A percentile compares a stretch with the other conserved stretches of the same genome.
These are phyloP conservation scores for Massarina eburnea DNA, from an alignment of 2,329 filamentous ascomycete species.

Conservation along the genomic window DNA sequence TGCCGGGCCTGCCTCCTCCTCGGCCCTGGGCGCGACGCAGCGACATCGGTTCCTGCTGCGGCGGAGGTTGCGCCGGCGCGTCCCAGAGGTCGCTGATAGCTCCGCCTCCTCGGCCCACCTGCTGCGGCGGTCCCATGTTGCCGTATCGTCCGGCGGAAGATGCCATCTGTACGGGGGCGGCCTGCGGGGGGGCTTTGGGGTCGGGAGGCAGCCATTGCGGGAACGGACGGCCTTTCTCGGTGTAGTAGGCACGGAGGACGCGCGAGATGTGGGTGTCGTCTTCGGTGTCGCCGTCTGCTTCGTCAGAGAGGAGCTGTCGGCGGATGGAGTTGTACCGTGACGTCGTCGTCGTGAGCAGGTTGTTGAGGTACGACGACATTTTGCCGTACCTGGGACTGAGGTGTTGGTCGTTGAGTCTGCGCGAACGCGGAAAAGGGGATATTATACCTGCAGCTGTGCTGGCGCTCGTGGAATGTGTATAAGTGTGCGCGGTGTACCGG, in stretches of 20 bases:
- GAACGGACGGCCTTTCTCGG: conserved; percentile 78
- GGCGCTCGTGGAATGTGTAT: not conserved
- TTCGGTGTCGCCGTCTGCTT: conserved; percentile 60
- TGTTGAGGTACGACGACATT: conserved; percentile 76
- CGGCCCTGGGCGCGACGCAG: conserved; percentile 49
- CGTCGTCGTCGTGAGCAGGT: conserved; percentile 61
- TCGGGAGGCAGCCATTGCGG: conserved; percentile 88
- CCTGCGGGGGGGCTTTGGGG: conserved; percentile 72
- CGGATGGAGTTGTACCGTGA: conserved; percentile 61
- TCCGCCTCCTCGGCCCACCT: conserved; percentile 43
- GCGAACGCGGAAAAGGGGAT: not conserved
- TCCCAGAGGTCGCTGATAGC: conserved; percentile 65
- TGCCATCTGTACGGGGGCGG: conserved; percentile 54
- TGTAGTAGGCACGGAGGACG: conserved; percentile 89
- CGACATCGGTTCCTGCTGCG: conserved; percentile 44
- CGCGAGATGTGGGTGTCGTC: conserved; percentile 95
- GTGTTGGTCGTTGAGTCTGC: not conserved
- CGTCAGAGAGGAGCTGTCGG: conserved; percentile 66
- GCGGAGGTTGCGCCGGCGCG: conserved; percentile 40
- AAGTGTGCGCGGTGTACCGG: not conserved
- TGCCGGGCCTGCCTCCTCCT: conserved; percentile 29
- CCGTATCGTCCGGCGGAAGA: conserved; percentile 46
- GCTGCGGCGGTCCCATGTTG: conserved; percentile 18
- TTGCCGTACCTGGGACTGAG: too few relatives aligned
- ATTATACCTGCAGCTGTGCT: not conserved